Base-by-base conservation (phyloP, 1,284 basidiomycete genomes). In the Cystobasidiaceae sp. region DNA sequence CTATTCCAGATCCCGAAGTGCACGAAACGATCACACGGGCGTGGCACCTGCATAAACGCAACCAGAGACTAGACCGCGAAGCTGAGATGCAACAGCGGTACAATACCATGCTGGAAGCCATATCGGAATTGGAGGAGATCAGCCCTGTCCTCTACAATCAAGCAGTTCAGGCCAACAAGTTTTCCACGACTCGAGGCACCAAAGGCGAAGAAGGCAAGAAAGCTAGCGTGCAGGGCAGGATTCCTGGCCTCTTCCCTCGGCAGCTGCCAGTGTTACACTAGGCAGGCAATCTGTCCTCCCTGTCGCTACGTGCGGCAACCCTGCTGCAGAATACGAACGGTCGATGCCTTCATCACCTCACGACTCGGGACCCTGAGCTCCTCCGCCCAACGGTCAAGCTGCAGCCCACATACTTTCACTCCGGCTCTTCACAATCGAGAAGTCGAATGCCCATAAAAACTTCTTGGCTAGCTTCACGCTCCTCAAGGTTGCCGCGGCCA, bases 1-100 rank as follows among this genome's bases (percentile, higher is more conserved):
- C 67, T 25, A 62, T 73, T 23, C 67, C 67, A 11, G 64, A 71
- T 33, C 33, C 56, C 25, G 92, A 97, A 77, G 90, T 90, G 0
- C 91, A 97, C 79, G 85, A 91, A 71, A 97, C 93, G 6, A 92
- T 97, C 69, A 88, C 89, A 70, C 85, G 93, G 39, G 93, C 93
- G 3, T 97, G 89, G 88, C 79, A 87, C 60, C 82, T 97, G 21
- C 85, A 88, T 78, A 83, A 85, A 72, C 83, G 91, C 34, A 85
- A 88, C 72, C 72, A 85, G 63, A 83, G 91, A 50, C 85, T 87
- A 75, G 79, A 80, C 71, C 83, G 87, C 45, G 27, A 28, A 0
- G 41, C 32, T 17, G 67, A 69, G 28, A 66, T 74, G 39, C 30
- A 55, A 13, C 59, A 58, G 41, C 69, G 72, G 60, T 71, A 71